Conservation (phyloP, 257 asterid species). For the Nemophila menziesii region DNA sequence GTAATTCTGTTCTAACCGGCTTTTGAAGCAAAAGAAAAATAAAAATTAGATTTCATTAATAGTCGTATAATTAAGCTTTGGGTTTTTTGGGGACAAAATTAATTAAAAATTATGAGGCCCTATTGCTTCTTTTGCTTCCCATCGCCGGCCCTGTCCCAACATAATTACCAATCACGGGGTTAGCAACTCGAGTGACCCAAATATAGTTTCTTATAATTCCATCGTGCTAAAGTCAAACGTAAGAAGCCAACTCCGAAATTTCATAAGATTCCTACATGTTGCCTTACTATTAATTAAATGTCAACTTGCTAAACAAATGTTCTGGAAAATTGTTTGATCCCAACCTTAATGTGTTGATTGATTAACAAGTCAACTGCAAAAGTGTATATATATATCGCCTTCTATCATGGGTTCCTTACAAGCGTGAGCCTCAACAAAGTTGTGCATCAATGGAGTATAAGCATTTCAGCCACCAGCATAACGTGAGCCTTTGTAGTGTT, state of each 20-base stretch:
- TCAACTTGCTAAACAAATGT: background rate
- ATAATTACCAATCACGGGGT: no score
- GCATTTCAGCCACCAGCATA: slow-evolving; percentile 56
- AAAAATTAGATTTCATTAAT: no score
- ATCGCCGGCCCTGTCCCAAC: no score
- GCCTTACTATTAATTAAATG: background rate
- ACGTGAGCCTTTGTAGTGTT: slow-evolving; percentile 28
- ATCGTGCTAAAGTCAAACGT: background rate
- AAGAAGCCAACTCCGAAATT: background rate
- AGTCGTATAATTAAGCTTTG: no score
- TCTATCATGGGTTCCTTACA: background rate
- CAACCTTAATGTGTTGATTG: background rate
- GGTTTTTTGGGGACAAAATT: no score
- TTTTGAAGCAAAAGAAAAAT: no score
- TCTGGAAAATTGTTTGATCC: background rate
- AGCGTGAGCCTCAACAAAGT: background rate
- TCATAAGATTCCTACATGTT: background rate
- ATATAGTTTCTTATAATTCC: no score
- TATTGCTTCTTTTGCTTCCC: no score
- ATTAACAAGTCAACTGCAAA: background rate
- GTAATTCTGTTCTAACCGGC: no score
- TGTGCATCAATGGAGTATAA: slow-evolving; percentile 26
- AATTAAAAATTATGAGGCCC: no score
- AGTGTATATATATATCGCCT: no score
- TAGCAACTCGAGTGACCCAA: no score